Percentiles rank a stretch among this genome's conserved stretches.
Conservation (phyloP, 2,329 filamentous ascomycete species). For the Clonostachys rhizophaga region DNA sequence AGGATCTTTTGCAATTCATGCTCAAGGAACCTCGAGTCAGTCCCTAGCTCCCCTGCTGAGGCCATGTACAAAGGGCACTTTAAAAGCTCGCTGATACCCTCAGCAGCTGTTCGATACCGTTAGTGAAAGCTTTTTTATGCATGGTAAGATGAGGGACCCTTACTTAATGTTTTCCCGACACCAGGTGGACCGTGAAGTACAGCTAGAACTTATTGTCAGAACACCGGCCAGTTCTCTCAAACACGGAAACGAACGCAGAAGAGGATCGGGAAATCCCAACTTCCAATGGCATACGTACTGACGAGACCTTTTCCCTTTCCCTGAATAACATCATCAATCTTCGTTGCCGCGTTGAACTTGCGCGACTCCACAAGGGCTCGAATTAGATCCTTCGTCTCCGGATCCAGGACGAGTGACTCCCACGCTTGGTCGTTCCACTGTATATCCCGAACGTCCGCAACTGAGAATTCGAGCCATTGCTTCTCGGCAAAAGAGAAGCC, state of each 20-base stretch:
- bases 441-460: conserved; percentile 76
- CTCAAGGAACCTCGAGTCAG: conserved; percentile 70
- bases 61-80: conserved; percentile 81
- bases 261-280: neutral
- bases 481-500: conserved; percentile 88
- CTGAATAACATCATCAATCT: conserved; percentile 77
- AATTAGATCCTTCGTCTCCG: conserved; percentile 60
- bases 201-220: conserved; percentile 22
- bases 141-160: no score
- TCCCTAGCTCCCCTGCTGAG: conserved; percentile 76
- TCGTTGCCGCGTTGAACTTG: conserved; percentile 75
- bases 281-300: conserved; percentile 26
- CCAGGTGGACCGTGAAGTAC: conserved; percentile 83
- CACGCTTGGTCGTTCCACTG: conserved; percentile 82
- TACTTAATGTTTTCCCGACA: conserved; percentile 77
- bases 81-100: conserved; percentile 79
- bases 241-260: neutral
- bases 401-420: conserved; percentile 69
- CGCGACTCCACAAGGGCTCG: conserved; percentile 76
- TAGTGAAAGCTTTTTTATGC: no score
- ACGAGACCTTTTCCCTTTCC: conserved; percentile 87
- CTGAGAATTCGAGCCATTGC: conserved; percentile 82
- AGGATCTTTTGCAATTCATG: conserved; percentile 76
- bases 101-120: conserved; percentile 43
- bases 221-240: neutral